These are phyloP conservation scores for Colletotrichum viniferum DNA, from an alignment of 2,329 filamentous ascomycete species.

Conservation along the genomic window DNA sequence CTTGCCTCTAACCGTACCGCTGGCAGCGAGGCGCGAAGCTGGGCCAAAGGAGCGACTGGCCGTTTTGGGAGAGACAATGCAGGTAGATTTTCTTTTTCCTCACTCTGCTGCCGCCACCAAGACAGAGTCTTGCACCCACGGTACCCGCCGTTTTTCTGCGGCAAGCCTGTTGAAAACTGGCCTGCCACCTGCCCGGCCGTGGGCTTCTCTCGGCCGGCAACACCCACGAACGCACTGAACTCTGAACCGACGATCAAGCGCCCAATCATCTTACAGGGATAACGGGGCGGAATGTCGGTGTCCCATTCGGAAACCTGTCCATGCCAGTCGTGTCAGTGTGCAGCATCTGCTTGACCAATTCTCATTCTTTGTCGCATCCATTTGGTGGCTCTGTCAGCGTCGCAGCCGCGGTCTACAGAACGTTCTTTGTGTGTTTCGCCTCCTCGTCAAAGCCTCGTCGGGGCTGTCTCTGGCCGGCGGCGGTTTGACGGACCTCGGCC, in stretches of 20 bases:
- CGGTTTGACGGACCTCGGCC: constrained; percentile 9
- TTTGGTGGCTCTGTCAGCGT: background rate
- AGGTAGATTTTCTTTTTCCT: background rate
- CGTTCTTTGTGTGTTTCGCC: constrained; percentile 4
- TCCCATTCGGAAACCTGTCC: background rate
- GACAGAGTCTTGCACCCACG: background rate
- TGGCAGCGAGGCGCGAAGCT: background rate
- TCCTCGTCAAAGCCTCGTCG: background rate
- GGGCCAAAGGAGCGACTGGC: background rate
- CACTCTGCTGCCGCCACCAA: background rate
- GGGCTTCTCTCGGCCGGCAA: background rate
- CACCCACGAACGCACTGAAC: background rate
- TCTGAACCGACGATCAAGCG: background rate
- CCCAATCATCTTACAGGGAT: constrained; percentile 21
- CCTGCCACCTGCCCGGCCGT: background rate
- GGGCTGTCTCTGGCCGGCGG: background rate
- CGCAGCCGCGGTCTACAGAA: background rate
- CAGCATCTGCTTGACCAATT: background rate
- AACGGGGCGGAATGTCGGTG: constrained; percentile 10
- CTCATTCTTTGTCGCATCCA: background rate
- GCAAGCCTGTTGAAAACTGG: background rate
- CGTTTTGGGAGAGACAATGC: background rate
- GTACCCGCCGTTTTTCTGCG: background rate
- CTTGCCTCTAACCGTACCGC: background rate
- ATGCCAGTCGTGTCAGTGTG: background rate